Evolutionary conservation across 2,329 filamentous ascomycete species (phyloP).

Genomic region (Akanthomyces uredinophilus): DNA sequence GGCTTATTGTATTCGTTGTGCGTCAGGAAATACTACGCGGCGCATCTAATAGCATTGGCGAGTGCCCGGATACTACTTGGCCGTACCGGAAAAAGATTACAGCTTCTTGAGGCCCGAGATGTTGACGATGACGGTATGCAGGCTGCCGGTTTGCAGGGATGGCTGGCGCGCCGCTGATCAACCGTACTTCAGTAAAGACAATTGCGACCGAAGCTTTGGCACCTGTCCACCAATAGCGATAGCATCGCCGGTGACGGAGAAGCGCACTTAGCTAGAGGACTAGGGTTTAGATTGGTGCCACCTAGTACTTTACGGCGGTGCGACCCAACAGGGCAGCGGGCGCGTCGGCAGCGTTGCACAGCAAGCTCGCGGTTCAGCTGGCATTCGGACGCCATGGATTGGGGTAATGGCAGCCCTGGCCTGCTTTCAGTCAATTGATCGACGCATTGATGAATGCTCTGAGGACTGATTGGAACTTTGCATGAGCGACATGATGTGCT

Average conservation of each 20-base stretch:
- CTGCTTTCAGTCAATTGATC: neutral
- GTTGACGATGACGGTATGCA: neutral
- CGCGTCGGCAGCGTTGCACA: slow-evolving; percentile 2
- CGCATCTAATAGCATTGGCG: neutral
- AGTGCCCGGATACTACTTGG: neutral
- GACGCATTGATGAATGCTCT: neutral
- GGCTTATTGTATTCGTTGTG: neutral
- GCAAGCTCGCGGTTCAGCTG: neutral
- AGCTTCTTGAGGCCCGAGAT: neutral
- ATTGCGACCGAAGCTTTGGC: neutral
- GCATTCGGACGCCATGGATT: neutral
- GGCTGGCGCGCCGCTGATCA: neutral
- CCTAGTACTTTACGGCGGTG: neutral
- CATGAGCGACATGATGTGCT: neutral
- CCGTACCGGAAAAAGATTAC: neutral
- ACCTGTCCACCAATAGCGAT: neutral
- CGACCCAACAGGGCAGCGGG: neutral
- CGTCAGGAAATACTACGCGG: neutral
- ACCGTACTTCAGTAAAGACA: neutral
- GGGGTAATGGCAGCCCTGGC: neutral
- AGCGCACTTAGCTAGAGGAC: neutral
- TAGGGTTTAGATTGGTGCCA: neutral
- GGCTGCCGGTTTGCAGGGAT: neutral
- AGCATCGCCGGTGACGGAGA: neutral
- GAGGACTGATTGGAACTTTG: neutral